Evolutionary conservation across 2,329 filamentous ascomycete species (phyloP).

Genomic region (Phoma sp.): DNA sequence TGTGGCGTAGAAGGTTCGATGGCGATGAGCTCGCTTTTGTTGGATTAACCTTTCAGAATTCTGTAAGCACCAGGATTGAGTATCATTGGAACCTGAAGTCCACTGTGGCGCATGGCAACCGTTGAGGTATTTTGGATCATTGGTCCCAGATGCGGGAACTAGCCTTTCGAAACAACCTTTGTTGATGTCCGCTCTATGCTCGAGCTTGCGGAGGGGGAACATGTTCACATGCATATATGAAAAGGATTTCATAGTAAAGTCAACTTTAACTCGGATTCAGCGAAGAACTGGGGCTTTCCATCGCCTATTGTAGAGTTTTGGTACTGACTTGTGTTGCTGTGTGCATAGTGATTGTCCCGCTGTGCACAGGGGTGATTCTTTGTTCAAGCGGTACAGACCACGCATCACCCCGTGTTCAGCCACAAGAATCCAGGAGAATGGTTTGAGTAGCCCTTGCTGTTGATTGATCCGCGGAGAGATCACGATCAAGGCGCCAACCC

Average conservation of each 20-base stretch:
- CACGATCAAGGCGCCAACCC: slow-evolving; percentile 5
- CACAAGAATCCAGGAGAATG: not conserved
- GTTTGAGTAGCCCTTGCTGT: not conserved
- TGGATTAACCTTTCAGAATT: not conserved
- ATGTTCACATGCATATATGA: no score
- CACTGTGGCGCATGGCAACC: no score
- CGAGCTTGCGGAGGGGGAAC: no score
- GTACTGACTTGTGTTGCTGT: no score
- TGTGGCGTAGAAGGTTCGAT: not conserved
- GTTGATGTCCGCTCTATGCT: no score
- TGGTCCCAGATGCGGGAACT: not conserved
- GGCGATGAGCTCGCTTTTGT: not conserved
- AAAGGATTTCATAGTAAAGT: no score
- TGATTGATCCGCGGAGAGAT: not conserved
- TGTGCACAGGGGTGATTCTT: not conserved
- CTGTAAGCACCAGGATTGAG: not conserved
- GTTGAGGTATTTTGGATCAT: no score
- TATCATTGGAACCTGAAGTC: no score
- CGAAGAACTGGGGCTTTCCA: no score
- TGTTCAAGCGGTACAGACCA: not conserved
- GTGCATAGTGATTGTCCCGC: no score
- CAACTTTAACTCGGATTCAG: no score
- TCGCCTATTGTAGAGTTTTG: no score
- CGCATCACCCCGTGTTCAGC: not conserved
- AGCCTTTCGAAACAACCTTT: not conserved